These are phyloP conservation scores for Colletotrichum lupini DNA, from an alignment of 2,329 filamentous ascomycete species.

Conservation along the genomic window DNA sequence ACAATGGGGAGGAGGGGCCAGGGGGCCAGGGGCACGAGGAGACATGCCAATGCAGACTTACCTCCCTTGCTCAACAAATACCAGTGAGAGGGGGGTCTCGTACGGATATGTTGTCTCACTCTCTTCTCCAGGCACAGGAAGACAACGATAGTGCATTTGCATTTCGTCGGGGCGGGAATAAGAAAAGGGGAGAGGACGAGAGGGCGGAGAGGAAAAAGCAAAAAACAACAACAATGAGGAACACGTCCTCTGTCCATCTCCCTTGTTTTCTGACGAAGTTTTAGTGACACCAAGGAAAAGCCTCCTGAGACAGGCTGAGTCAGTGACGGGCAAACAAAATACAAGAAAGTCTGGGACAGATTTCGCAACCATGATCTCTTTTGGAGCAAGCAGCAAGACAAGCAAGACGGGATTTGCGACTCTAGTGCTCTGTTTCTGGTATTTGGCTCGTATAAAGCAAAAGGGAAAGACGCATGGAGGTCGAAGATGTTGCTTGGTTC, in stretches of 20 bases:
- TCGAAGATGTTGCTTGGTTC: neutral
- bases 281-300: neutral
- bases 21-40: neutral
- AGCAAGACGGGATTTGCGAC: neutral
- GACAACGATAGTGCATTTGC: neutral
- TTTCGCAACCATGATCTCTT: slow-evolving; percentile 27
- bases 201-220: neutral
- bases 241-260: neutral
- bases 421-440: no score
- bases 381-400: neutral
- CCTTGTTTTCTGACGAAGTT: neutral
- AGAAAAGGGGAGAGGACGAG: neutral
- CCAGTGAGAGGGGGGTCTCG: neutral
- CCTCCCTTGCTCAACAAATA: slow-evolving; percentile 23
- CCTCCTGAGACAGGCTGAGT: slow-evolving; percentile 23
- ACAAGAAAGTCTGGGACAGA: slow-evolving; percentile 14
- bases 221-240: neutral
- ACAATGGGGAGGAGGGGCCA: neutral
- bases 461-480: neutral
- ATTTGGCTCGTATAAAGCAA: slow-evolving; percentile 1
- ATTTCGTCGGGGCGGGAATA: neutral
- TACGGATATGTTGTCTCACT: neutral
- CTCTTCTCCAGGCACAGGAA: neutral
- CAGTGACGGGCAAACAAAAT: slow-evolving; percentile 9
- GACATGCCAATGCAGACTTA: neutral